phyloP scores from a whole-genome alignment of 495 filamentous ascomycete species.

The Tuber aestivum region DNA sequence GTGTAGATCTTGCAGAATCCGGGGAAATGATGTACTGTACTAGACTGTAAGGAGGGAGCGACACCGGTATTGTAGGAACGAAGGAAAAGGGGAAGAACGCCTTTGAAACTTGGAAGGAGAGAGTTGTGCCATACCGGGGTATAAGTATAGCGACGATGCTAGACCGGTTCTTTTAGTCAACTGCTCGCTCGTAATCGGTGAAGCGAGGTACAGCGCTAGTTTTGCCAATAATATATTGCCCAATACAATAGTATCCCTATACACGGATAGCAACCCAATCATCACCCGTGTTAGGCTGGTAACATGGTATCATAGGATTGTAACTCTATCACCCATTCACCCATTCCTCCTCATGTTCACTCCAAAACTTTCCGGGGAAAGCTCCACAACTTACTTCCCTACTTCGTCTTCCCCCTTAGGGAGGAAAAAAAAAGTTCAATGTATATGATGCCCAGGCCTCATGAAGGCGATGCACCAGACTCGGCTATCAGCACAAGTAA shows the following conservation, averaged over 20 bases:
- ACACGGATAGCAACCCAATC: background rate
- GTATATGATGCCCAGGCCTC: background rate
- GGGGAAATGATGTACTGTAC: no score
- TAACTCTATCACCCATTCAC: background rate
- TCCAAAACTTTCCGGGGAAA: no score
- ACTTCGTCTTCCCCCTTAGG: background rate
- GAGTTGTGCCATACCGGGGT: no score
- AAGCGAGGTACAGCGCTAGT: no score
- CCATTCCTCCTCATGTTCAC: background rate
- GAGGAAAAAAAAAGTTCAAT: background rate
- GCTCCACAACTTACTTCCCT: background rate
- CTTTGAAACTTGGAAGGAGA: no score
- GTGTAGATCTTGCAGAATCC: no score
- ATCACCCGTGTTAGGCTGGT: background rate
- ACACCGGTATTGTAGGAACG: no score
- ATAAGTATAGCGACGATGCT: no score
- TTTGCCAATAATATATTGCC: background rate
- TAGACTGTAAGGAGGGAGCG: no score
- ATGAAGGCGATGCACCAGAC: background rate
- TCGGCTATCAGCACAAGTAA: background rate
- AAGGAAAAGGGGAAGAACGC: no score
- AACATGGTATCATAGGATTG: background rate
- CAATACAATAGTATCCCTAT: background rate
- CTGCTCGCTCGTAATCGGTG: no score
- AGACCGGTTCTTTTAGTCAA: no score